phyloP scores from a whole-genome alignment of 192 early-diverging fungal genomes.

The Coemansia sp. region DNA sequence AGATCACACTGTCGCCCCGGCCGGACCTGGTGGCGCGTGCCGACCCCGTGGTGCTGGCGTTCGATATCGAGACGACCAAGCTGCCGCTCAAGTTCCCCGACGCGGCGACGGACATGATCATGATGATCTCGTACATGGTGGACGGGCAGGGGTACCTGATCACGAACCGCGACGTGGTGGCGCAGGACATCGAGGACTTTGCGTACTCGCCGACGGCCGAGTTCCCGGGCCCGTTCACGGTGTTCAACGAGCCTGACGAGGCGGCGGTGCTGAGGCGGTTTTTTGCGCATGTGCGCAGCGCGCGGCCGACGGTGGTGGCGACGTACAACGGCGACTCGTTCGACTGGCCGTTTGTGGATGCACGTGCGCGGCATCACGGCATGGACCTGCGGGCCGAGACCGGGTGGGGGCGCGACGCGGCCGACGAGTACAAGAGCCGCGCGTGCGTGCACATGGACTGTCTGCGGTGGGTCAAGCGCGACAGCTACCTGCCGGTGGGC shows the following conservation, averaged over 20 bases:
- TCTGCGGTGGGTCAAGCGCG: constrained; percentile 97
- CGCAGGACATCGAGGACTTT: constrained; percentile 95
- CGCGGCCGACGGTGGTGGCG: constrained; percentile 82
- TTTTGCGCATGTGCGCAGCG: constrained; percentile 85
- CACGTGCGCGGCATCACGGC: constrained; percentile 74
- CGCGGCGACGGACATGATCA: constrained; percentile 82
- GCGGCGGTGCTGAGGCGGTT: constrained; percentile 76
- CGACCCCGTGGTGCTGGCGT: constrained; percentile 91
- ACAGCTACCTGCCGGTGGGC: constrained; percentile 95
- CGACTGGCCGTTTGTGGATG: constrained; percentile 97
- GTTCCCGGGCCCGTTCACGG: constrained; percentile 89
- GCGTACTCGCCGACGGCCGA: constrained; percentile 97
- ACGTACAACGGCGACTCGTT: constrained; percentile 99
- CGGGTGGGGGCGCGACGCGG: constrained; percentile 76
- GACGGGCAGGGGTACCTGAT: constrained; percentile 97
- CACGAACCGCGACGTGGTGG: constrained; percentile 94
- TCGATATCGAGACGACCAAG: constrained; percentile 99
- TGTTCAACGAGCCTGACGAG: constrained; percentile 95
- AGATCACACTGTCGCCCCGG: constrained; percentile 62
- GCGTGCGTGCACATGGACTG: constrained; percentile 94
- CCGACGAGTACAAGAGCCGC: constrained; percentile 84
- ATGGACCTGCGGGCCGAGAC: constrained; percentile 87
- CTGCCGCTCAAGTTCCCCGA: constrained; percentile 98
- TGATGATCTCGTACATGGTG: constrained; percentile 99
- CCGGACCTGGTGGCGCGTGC: constrained; percentile 87